Conservation (phyloP, 345 rosid species). For the Linum usitatissimum region DNA sequence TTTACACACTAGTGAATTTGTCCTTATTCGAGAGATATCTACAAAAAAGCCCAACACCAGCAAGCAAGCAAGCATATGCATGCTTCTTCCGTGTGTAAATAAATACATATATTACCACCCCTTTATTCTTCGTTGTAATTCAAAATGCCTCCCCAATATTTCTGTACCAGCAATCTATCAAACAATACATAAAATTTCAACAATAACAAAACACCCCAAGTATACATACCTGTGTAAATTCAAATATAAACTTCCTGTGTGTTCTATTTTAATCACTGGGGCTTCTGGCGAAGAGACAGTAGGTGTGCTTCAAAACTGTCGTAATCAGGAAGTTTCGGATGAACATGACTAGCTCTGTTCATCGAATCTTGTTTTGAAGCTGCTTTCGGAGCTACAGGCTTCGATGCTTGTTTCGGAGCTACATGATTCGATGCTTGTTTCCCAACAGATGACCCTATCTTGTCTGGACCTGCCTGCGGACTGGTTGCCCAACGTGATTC, state of each 20-base stretch:
- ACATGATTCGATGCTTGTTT: conserved; percentile 20
- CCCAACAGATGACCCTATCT: conserved; percentile 16
- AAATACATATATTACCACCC: no score
- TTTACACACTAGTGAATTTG: no score
- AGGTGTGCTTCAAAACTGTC: conserved; percentile 50
- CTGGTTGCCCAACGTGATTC: neutral
- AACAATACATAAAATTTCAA: neutral
- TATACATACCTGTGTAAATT: neutral
- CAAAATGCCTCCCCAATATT: neutral
- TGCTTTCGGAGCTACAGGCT: conserved; percentile 14
- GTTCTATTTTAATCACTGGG: conserved; percentile 15
- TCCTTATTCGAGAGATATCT: no score
- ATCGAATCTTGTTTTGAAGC: conserved; percentile 23
- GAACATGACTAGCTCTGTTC: conserved; percentile 54
- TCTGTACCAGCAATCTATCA: neutral
- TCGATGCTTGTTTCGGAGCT: conserved; percentile 19
- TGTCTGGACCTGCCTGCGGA: neutral
- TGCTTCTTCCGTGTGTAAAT: no score
- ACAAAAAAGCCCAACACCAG: neutral
- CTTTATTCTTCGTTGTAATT: no score
- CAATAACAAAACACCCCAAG: neutral
- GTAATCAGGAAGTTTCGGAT: conserved; percentile 88
- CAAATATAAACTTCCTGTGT: neutral
- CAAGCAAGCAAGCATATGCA: neutral
- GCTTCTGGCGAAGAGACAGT: conserved; percentile 38